Evolutionary conservation across 345 rosid genomes (phyloP).

Genomic region (Euphorbia peplus): DNA sequence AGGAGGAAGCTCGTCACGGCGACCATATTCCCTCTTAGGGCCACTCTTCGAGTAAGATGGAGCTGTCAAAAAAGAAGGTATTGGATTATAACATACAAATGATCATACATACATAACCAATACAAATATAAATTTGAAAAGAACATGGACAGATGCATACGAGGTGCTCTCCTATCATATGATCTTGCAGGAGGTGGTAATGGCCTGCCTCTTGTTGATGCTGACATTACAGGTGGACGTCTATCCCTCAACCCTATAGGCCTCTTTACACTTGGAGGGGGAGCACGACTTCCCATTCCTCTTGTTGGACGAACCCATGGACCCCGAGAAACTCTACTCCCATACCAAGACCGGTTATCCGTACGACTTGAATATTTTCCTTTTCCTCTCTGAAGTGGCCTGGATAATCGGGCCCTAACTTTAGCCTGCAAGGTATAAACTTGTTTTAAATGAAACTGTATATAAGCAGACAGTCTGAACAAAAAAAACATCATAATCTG

Average conservation of each 20-base stretch:
- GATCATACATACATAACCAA: not conserved
- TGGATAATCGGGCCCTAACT: constrained; percentile 93
- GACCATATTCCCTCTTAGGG: constrained; percentile 76
- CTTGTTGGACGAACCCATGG: constrained; percentile 62
- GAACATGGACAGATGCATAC: constrained; percentile 34
- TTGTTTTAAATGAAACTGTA: constrained; percentile 7
- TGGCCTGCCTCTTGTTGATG: constrained; percentile 68
- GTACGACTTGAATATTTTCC: constrained; percentile 55
- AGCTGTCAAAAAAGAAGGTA: constrained; percentile 39
- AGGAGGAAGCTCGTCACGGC: constrained; percentile 79
- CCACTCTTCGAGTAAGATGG: constrained; percentile 69
- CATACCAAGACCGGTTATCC: constrained; percentile 61
- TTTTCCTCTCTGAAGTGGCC: constrained; percentile 88
- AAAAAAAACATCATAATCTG: not conserved
- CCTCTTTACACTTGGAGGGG: constrained; percentile 56
- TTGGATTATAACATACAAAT: not conserved
- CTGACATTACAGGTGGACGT: constrained; percentile 65
- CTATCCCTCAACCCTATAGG: constrained; percentile 60
- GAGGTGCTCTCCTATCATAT: constrained; percentile 81
- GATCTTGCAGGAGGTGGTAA: constrained; percentile 71
- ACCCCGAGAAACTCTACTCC: constrained; percentile 55
- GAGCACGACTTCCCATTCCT: constrained; percentile 49
- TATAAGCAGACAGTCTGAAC: constrained; percentile 10
- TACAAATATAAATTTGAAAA: not conserved
- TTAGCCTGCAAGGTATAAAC: constrained; percentile 52